Percentiles rank a stretch among this genome's conserved stretches.
Conservation (phyloP, 352 stramenopile genomes). For the Globisporangium solare region DNA sequence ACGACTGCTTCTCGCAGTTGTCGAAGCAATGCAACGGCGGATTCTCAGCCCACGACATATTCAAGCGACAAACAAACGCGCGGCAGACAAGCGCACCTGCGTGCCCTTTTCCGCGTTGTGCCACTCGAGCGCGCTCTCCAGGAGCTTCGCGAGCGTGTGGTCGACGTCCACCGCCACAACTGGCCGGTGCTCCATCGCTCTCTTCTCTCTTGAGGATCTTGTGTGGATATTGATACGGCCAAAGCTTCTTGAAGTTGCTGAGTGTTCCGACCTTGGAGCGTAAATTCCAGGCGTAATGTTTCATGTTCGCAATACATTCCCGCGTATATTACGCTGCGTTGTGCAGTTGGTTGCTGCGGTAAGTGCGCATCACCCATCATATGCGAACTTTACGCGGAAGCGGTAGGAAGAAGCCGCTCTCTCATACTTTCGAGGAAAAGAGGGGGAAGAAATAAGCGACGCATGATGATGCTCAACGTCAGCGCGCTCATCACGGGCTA, state of each 20-base stretch:
- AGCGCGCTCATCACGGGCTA: slow-evolving; percentile 78
- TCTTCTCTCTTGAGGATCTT: slow-evolving; percentile 8
- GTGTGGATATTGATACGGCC: not conserved
- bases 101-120: slow-evolving; percentile 37
- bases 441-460: slow-evolving; percentile 4
- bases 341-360: too few species aligned
- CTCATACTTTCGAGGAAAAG: not conserved
- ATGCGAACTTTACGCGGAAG: not conserved
- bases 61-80: not conserved
- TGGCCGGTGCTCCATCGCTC: slow-evolving; percentile 15
- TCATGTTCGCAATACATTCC: too few species aligned
- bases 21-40: too few species aligned
- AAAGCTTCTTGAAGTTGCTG: too few species aligned
- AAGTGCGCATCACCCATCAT: too few species aligned
- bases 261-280: too few species aligned
- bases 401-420: slow-evolving; percentile 1
- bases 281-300: too few species aligned
- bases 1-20: too few species aligned
- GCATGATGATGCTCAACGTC: slow-evolving; percentile 66
- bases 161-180: slow-evolving; percentile 63
- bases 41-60: not conserved
- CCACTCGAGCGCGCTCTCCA: slow-evolving; percentile 43
- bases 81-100: slow-evolving; percentile 20
- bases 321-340: too few species aligned
- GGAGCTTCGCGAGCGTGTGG: slow-evolving; percentile 48